Percentiles rank a stretch among this genome's conserved stretches.
phyloP scores from a whole-genome alignment of 2,329 filamentous ascomycete genomes.

The Trichocomaceae sp. region DNA sequence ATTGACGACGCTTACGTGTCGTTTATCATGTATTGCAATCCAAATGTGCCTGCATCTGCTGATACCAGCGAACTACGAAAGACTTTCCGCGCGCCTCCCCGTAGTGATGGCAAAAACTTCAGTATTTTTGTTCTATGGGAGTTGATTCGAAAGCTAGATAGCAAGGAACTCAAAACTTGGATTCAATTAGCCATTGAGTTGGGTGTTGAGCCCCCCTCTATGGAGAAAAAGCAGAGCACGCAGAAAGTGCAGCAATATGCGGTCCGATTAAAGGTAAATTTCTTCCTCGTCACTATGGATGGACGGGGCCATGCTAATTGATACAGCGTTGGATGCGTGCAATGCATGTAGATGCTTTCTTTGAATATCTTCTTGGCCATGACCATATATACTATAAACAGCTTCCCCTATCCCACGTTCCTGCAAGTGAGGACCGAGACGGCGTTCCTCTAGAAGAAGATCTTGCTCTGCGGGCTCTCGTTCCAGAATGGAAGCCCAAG shows the following conservation, averaged over 20 bases:
- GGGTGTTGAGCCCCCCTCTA: conserved; percentile 79
- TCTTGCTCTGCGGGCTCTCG: conserved; percentile 72
- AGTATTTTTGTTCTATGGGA: conserved; percentile 69
- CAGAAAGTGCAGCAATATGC: conserved; percentile 96
- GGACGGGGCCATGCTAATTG: not conserved
- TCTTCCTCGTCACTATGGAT: not conserved
- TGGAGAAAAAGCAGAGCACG: conserved; percentile 76
- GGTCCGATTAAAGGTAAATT: conserved; percentile 71
- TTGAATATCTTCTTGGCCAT: conserved; percentile 77
- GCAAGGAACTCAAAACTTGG: conserved; percentile 87
- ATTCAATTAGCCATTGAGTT: conserved; percentile 76
- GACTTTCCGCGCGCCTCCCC: conserved; percentile 71
- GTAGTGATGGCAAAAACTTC: conserved; percentile 81
- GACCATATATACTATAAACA: conserved; percentile 73
- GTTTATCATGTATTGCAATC: conserved; percentile 90
- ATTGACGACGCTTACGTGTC: conserved; percentile 76
- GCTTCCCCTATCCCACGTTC: conserved; percentile 59
- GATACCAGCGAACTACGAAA: conserved; percentile 67
- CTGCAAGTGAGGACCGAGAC: conserved; percentile 63
- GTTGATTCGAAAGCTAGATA: conserved; percentile 70
- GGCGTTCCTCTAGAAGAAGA: conserved; percentile 82
- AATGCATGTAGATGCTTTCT: conserved; percentile 92
- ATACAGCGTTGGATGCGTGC: conserved; percentile 90
- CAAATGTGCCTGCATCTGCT: conserved; percentile 61
- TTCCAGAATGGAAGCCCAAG: conserved; percentile 65